These are phyloP conservation scores for Quercus gilva DNA, from an alignment of 306 rosid species.

Conservation along the genomic window DNA sequence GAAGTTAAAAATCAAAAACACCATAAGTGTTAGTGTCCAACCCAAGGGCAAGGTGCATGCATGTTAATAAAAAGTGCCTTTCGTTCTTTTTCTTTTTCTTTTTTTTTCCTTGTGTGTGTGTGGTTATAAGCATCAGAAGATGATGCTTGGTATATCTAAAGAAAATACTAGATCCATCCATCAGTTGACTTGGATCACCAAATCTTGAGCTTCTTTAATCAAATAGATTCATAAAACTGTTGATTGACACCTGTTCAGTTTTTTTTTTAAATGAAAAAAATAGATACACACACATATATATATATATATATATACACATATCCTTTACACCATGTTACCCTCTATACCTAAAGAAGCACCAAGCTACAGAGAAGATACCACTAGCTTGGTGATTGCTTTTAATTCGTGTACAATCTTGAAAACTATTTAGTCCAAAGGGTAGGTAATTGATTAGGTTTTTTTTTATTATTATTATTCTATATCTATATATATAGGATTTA, in stretches of 20 bases:
- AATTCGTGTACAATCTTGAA: background rate
- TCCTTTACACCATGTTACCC: background rate
- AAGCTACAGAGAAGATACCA: background rate
- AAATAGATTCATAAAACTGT: too few relatives aligned
- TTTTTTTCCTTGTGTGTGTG: background rate
- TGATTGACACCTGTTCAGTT: too few relatives aligned
- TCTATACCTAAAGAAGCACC: background rate
- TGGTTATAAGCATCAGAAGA: background rate
- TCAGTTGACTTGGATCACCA: background rate
- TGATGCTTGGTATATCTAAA: background rate
- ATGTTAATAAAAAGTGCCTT: background rate
- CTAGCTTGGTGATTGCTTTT: background rate
- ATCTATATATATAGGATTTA: too few relatives aligned
- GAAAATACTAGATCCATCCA: background rate
- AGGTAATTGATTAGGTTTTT: slow-evolving; percentile 7
- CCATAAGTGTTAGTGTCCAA: background rate
- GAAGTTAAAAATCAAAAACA: background rate
- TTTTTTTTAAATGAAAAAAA: too few relatives aligned
- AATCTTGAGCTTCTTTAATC: background rate
- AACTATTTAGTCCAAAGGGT: background rate
- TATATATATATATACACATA: too few relatives aligned
- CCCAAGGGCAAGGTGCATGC: background rate
- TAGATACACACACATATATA: too few relatives aligned
- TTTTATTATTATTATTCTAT: too few relatives aligned
- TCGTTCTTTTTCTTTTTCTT: background rate